A percentile compares a stretch with the other conserved stretches of the same genome.
Conservation (phyloP, 176 grass and related monocot genomes). For the Pharus latifolius region DNA sequence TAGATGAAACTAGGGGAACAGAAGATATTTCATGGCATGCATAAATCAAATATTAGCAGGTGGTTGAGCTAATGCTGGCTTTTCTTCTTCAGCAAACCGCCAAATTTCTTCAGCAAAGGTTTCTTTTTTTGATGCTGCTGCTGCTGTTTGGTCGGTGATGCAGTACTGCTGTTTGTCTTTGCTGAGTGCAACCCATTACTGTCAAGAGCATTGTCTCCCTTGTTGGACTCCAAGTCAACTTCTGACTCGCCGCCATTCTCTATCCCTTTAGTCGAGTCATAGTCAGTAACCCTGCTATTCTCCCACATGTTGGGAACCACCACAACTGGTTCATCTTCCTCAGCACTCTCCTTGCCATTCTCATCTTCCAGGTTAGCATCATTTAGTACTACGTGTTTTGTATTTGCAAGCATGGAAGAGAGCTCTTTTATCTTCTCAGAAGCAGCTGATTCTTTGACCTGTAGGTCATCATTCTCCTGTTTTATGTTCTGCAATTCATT, state of each 20-base stretch:
- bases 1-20: slow-evolving; percentile 29
- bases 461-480: slow-evolving; percentile 63
- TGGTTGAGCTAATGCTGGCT: slow-evolving; percentile 37
- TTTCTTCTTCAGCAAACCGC: slow-evolving; percentile 86
- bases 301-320: slow-evolving; percentile 48
- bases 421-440: slow-evolving; percentile 54
- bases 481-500: slow-evolving; percentile 54
- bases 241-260: slow-evolving; percentile 27
- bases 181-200: slow-evolving; percentile 19
- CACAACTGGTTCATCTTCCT: slow-evolving; percentile 38
- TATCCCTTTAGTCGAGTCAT: slow-evolving; percentile 39
- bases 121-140: slow-evolving; percentile 86
- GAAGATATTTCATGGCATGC: slow-evolving; percentile 26
- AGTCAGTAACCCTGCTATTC: slow-evolving; percentile 44
- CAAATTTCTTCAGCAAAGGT: slow-evolving; percentile 62
- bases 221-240: slow-evolving; percentile 53
- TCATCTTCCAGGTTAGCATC: slow-evolving; percentile 34
- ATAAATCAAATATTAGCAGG: slow-evolving; percentile 13
- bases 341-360: slow-evolving; percentile 16
- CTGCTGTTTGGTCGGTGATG: slow-evolving; percentile 41
- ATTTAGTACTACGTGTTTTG: slow-evolving; percentile 22
- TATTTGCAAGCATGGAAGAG: slow-evolving; percentile 30
- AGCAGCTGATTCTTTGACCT: slow-evolving; percentile 34
- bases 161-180: slow-evolving; percentile 11
- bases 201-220: slow-evolving; percentile 30